Conservation (phyloP, 2,329 filamentous ascomycete genomes). For the Penicillium thymicola region DNA sequence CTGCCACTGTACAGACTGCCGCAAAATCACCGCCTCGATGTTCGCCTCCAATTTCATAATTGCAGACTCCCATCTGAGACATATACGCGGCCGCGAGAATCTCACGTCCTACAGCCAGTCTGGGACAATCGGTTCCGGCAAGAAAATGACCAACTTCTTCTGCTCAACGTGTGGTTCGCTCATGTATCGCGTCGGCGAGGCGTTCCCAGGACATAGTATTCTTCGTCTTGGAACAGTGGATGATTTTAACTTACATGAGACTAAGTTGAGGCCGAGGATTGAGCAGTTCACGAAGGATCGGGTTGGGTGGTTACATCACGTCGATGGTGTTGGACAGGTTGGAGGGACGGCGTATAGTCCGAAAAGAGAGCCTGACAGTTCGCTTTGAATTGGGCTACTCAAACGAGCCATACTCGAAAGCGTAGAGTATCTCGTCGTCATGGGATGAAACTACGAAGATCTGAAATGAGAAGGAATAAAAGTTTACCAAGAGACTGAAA, state of each 20-base stretch:
- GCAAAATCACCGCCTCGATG: conserved; percentile 61
- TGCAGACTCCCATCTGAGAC: conserved; percentile 43
- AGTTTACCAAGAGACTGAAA: too few relatives aligned
- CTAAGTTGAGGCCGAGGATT: conserved; percentile 51
- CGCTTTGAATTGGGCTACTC: too few relatives aligned
- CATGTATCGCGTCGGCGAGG: conserved; percentile 54
- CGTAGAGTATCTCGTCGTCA: too few relatives aligned
- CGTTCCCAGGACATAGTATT: conserved; percentile 48
- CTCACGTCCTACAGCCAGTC: conserved; percentile 48
- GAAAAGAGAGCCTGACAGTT: too few relatives aligned
- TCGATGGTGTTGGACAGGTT: conserved; percentile 37
- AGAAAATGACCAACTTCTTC: conserved; percentile 61
- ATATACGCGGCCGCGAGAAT: conserved; percentile 52
- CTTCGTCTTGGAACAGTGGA: conserved; percentile 60
- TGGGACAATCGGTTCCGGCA: conserved; percentile 47
- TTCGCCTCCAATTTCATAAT: conserved; percentile 59
- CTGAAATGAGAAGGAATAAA: too few relatives aligned
- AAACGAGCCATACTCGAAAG: too few relatives aligned
- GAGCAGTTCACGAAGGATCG: conserved; percentile 55
- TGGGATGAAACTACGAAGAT: too few relatives aligned
- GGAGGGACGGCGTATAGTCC: conserved; percentile 6
- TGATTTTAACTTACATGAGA: conserved; percentile 58
- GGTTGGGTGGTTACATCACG: conserved; percentile 48
- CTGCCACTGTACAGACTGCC: conserved; percentile 61
- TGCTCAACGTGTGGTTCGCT: conserved; percentile 59